A percentile compares a stretch with the other conserved stretches of the same genome.
Conservation (phyloP, 495 filamentous ascomycete species). For the Talaromyces stipitatus region DNA sequence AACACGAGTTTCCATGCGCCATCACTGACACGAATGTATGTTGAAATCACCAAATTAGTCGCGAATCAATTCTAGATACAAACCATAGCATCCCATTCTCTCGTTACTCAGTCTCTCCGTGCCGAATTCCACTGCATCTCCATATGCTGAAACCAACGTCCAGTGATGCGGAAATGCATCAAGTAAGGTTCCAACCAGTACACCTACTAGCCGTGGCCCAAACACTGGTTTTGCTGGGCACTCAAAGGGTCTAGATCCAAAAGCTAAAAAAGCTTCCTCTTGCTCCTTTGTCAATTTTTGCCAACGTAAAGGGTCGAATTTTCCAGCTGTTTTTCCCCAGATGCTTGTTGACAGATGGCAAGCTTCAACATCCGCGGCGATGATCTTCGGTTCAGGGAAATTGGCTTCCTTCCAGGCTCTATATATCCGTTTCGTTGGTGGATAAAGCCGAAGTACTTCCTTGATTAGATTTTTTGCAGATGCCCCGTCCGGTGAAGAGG, state of each 20-base stretch:
- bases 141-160: too few relatives aligned
- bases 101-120: too few relatives aligned
- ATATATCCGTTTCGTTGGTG: slow-evolving; percentile 55
- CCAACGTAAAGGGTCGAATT: slow-evolving; percentile 31
- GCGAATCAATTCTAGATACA: too few relatives aligned
- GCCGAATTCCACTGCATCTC: too few relatives aligned
- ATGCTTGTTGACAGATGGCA: slow-evolving; percentile 21
- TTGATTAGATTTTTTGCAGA: slow-evolving; percentile 40
- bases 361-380: slow-evolving; percentile 42
- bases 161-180: not conserved
- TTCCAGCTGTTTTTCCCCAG: slow-evolving; percentile 21
- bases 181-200: slow-evolving; percentile 36
- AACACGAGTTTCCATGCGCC: too few relatives aligned
- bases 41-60: too few relatives aligned
- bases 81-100: too few relatives aligned
- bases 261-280: slow-evolving; percentile 41
- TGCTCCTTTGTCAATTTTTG: slow-evolving; percentile 6
- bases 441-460: slow-evolving; percentile 67
- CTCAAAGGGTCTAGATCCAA: slow-evolving; percentile 35
- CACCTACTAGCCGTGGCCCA: slow-evolving; percentile 43
- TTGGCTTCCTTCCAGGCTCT: slow-evolving; percentile 20
- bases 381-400: not conserved
- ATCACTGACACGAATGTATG: too few relatives aligned
- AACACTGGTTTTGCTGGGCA: slow-evolving; percentile 48
- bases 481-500: not conserved